A percentile compares a stretch with the other conserved stretches of the same genome.
These are phyloP conservation scores for Coelastrella sp. DNA, from an alignment of 139 green algal genomes.

Conservation along the genomic window DNA sequence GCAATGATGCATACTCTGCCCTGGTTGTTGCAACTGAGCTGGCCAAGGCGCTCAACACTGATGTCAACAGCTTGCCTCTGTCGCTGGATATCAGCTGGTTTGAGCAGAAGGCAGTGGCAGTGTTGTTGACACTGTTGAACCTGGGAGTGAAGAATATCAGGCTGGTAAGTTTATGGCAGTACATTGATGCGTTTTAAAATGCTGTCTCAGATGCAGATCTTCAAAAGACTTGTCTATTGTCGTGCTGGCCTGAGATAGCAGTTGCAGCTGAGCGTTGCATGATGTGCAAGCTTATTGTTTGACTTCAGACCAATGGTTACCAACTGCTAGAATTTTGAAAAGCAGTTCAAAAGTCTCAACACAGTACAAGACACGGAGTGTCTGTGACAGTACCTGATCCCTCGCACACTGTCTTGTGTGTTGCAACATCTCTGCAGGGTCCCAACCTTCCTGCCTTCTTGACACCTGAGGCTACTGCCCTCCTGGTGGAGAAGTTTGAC, in stretches of 20 bases:
- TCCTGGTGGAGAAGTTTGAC: constrained; percentile 78
- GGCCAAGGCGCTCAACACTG: constrained; percentile 67
- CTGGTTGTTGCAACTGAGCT: constrained; percentile 69
- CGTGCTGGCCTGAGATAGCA: too few relatives aligned
- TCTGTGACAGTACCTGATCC: not conserved
- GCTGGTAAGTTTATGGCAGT: constrained; percentile 54
- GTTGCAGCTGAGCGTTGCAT: too few relatives aligned
- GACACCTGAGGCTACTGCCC: constrained; percentile 62
- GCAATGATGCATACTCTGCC: constrained; percentile 66
- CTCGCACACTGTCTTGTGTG: not conserved
- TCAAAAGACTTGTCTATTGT: too few relatives aligned
- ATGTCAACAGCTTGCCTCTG: constrained; percentile 75
- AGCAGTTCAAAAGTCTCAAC: too few relatives aligned
- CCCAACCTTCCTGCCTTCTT: constrained; percentile 81
- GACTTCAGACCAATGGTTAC: too few relatives aligned
- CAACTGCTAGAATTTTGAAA: too few relatives aligned
- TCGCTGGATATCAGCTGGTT: constrained; percentile 76
- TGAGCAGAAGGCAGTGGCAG: constrained; percentile 86
- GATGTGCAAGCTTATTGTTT: too few relatives aligned
- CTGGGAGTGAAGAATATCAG: constrained; percentile 83
- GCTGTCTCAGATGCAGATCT: too few relatives aligned
- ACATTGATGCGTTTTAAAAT: too few relatives aligned
- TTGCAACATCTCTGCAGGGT: constrained; percentile 22
- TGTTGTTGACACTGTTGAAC: constrained; percentile 84
- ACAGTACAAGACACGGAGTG: too few relatives aligned